Conservation (phyloP, 345 rosid genomes). For the Lepidium africanum region DNA sequence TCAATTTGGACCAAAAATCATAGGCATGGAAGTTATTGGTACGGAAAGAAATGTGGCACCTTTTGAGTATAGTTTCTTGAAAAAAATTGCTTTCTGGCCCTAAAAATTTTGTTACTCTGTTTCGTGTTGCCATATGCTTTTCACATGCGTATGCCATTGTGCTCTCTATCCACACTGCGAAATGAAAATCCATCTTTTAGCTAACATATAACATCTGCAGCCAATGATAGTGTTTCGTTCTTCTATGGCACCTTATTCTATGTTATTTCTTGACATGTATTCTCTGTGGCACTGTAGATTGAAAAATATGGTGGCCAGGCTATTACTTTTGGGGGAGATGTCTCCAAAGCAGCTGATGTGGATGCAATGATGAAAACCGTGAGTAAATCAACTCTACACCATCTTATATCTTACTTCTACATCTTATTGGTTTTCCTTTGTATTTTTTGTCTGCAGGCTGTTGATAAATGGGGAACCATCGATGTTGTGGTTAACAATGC, state of each 20-base stretch:
- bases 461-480: constrained; percentile 92
- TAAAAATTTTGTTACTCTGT: too few relatives aligned
- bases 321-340: constrained; percentile 93
- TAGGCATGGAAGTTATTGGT: background rate
- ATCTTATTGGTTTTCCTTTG: background rate
- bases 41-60: background rate
- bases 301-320: constrained; percentile 89
- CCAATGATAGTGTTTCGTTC: background rate
- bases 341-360: constrained; percentile 86
- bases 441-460: constrained; percentile 47
- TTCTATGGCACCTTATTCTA: background rate
- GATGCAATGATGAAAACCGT: constrained; percentile 94
- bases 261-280: background rate
- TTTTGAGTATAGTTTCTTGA: background rate
- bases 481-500: constrained; percentile 94
- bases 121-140: background rate
- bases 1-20: background rate
- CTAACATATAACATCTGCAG: background rate
- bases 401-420: background rate
- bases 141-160: background rate
- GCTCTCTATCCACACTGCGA: background rate
- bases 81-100: background rate
- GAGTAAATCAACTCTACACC: constrained; percentile 22
- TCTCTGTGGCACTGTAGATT: constrained; percentile 43
- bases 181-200: background rate